A percentile compares a stretch with the other conserved stretches of the same genome.
These are phyloP conservation scores for Colletotrichum sp. DNA, from an alignment of 2,329 filamentous ascomycete genomes.

Conservation along the genomic window DNA sequence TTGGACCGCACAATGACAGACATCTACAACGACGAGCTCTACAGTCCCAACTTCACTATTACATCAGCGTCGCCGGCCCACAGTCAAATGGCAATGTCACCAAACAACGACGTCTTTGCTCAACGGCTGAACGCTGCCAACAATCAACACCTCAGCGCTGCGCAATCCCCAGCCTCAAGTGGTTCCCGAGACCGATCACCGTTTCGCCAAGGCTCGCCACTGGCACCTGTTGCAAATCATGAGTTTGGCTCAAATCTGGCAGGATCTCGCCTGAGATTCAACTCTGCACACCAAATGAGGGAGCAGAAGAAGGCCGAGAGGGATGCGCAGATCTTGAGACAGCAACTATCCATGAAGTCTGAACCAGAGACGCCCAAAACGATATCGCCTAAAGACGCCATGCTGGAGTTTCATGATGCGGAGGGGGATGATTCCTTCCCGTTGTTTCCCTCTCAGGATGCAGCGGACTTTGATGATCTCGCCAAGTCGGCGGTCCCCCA, in stretches of 20 bases:
- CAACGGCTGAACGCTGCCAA: constrained; percentile 82
- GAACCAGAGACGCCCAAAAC: constrained; percentile 71
- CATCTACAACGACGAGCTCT: constrained; percentile 83
- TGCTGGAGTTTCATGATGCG: constrained; percentile 81
- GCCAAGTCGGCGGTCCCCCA: constrained; percentile 25
- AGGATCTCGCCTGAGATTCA: constrained; percentile 36
- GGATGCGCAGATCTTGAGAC: constrained; percentile 53
- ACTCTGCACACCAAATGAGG: constrained; percentile 63
- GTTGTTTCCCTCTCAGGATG: constrained; percentile 71
- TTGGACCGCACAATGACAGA: constrained; percentile 88
- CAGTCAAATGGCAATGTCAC: constrained; percentile 52
- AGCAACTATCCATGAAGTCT: constrained; percentile 43
- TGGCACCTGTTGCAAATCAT: constrained; percentile 51
- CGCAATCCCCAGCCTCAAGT: constrained; percentile 52
- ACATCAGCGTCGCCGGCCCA: constrained; percentile 56
- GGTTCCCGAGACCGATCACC: constrained; percentile 75
- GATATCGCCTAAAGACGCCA: constrained; percentile 91
- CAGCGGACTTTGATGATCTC: constrained; percentile 47
- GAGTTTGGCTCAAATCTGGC: constrained; percentile 42
- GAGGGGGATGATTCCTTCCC: constrained; percentile 75
- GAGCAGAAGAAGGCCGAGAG: constrained; percentile 67
- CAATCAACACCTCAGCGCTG: constrained; percentile 69
- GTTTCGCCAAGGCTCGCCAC: constrained; percentile 75
- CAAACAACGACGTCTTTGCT: constrained; percentile 68
- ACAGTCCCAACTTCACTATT: constrained; percentile 71